phyloP scores from a whole-genome alignment of 1,284 basidiomycete species.

The Leccinum holopus region DNA sequence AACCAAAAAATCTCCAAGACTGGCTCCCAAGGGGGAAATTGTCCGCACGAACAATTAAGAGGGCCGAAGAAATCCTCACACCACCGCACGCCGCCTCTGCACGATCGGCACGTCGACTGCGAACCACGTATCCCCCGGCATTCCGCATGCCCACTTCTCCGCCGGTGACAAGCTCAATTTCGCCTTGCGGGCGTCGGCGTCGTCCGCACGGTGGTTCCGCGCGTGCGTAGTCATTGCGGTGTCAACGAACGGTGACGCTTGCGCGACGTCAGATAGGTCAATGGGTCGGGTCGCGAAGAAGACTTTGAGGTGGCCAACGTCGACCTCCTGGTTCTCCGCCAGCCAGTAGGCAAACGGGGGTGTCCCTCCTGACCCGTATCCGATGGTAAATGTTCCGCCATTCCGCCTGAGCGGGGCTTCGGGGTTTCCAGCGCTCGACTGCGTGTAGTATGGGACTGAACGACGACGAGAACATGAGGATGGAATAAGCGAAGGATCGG shows the following conservation, averaged over 20 bases:
- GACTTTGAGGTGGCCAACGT: constrained; percentile 1
- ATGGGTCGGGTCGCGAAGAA: background rate
- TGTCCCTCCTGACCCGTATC: background rate
- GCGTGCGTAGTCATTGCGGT: background rate
- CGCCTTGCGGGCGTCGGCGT: background rate
- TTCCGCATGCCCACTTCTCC: background rate
- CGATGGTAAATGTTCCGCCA: background rate
- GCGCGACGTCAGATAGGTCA: background rate
- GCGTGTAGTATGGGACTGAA: constrained; percentile 18
- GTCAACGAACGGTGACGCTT: background rate
- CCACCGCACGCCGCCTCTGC: background rate
- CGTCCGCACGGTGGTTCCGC: background rate
- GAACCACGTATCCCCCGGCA: background rate
- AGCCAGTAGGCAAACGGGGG: background rate
- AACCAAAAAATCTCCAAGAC: background rate
- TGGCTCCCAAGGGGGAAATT: background rate
- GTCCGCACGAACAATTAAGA: background rate
- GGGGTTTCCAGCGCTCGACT: constrained; percentile 1
- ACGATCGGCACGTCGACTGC: background rate
- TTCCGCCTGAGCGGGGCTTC: background rate
- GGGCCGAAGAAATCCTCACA: background rate
- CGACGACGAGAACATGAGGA: background rate
- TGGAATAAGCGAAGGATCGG: background rate
- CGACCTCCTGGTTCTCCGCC: background rate
- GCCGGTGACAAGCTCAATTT: background rate